phyloP scores from a whole-genome alignment of 2,329 filamentous ascomycete genomes.

The Talaromyces sp. region DNA sequence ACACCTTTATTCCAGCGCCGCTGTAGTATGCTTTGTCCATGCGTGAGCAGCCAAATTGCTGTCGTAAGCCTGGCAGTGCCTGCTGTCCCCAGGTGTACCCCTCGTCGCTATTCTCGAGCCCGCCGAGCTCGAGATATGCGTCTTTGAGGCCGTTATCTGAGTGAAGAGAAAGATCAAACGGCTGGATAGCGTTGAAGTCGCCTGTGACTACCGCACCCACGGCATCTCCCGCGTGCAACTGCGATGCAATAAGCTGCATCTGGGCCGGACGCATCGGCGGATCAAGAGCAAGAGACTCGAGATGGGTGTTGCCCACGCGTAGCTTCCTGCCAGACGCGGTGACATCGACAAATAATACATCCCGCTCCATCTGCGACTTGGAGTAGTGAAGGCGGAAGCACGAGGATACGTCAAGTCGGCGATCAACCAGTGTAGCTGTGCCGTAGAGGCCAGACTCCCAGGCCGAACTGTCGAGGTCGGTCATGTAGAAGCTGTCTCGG shows the following conservation, averaged over 20 bases:
- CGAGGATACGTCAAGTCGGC: slow-evolving; percentile 37
- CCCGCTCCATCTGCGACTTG: slow-evolving; percentile 47
- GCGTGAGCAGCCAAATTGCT: slow-evolving; percentile 46
- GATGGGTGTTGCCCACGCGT: slow-evolving; percentile 53
- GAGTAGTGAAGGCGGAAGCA: slow-evolving; percentile 51
- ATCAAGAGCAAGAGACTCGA: slow-evolving; percentile 49
- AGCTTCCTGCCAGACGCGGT: slow-evolving; percentile 24
- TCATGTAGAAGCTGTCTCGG: slow-evolving; percentile 43
- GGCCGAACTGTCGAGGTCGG: slow-evolving; percentile 39
- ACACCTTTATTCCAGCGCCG: slow-evolving; percentile 22
- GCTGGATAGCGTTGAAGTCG: slow-evolving; percentile 56
- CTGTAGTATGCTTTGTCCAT: slow-evolving; percentile 53
- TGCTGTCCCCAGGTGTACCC: slow-evolving; percentile 58
- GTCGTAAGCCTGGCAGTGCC: slow-evolving; percentile 34
- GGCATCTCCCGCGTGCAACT: slow-evolving; percentile 32
- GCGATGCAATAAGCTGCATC: slow-evolving; percentile 39
- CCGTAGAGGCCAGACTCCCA: slow-evolving; percentile 49
- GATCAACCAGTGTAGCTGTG: slow-evolving; percentile 49
- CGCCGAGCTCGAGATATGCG: slow-evolving; percentile 49
- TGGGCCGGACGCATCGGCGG: slow-evolving; percentile 49
- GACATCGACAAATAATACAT: slow-evolving; percentile 53
- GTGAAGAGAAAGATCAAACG: slow-evolving; percentile 48
- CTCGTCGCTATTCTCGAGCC: slow-evolving; percentile 45
- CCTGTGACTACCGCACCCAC: slow-evolving; percentile 43
- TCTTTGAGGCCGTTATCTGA: slow-evolving; percentile 47